Base-by-base conservation (phyloP, 805 yeast species). In the Saccharomyces cerevisiae region DNA sequence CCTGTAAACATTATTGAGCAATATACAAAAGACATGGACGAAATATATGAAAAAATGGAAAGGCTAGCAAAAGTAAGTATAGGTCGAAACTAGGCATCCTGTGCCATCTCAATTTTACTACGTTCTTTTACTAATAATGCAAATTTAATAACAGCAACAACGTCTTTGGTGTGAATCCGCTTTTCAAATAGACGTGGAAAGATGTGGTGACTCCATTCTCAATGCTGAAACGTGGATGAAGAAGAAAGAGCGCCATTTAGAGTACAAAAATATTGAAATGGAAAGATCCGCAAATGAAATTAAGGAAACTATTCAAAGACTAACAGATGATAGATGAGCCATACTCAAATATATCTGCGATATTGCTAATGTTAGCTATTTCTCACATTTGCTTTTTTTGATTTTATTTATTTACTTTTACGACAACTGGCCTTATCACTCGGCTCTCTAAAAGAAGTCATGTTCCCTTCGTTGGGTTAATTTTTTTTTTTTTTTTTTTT, bases 161-260 rank as follows among this genome's bases (percentile, higher is more conserved):
- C 62, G 63, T 50, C 46, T 64, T 22, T 69, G 73, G 73, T 70
- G 68, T 54, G 73, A 69, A 46, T 58, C 70, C 10, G 71, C 69
- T 2, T 69, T 66, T 46, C 52, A 62, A 2, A 60, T 61, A 41
- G 73, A 69, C 53, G 64, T 70, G 1, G 70, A 66, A 41, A 58
- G 66, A 32, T 36, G 43, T 17, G 71, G 69, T 2, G 65, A 66
- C 8, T 53, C 57, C 2, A 51, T 60, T 11, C 62, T 69, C 26
- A 64, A 65, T 24, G 59, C 63, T 1, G 69, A 69, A 51, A 56
- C 57, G 17, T 69, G 72, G 72, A 60, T 66, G 54, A 55, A 55
- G 27, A 31, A 51, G 11, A 66, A 68, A 41, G 69, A 66, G 49
- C 50, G 52, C 3, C 62, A 62, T 46, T 46, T 69, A 24, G 61